Conservation (phyloP, 2,329 filamentous ascomycete species). For the Fusarium incarnatum region DNA sequence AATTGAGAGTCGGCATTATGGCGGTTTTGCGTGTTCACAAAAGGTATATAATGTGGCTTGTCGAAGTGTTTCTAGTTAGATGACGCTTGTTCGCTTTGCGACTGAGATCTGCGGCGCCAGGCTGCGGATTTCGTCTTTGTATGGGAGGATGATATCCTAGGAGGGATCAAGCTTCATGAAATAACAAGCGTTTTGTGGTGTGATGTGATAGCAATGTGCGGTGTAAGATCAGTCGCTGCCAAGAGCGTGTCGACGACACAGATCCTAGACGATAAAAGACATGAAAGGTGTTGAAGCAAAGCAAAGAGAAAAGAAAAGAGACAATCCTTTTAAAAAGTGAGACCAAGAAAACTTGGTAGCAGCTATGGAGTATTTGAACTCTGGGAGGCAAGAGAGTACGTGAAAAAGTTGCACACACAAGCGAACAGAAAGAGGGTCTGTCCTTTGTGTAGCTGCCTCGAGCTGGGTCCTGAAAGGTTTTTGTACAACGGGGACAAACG, state of each 20-base stretch:
- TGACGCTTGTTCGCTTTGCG: neutral
- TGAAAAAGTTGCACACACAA: neutral
- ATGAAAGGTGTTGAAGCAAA: neutral
- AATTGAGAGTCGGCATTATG: constrained; percentile 51
- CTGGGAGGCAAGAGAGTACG: neutral
- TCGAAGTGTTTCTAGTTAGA: neutral
- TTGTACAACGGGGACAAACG: constrained; percentile 22
- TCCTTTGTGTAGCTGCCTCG: neutral
- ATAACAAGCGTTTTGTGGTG: too few species aligned
- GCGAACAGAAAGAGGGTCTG: too few species aligned
- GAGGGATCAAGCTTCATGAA: neutral
- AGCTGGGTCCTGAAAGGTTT: constrained; percentile 24
- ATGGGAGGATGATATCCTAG: too few species aligned
- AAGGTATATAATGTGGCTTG: neutral
- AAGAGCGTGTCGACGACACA: constrained; percentile 1
- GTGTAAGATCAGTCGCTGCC: neutral
- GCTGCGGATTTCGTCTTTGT: neutral
- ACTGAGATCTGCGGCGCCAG: neutral
- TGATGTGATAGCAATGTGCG: neutral
- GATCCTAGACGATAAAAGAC: neutral
- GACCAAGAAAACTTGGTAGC: neutral
- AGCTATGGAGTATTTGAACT: neutral
- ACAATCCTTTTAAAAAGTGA: neutral
- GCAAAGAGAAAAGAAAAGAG: neutral
- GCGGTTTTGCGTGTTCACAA: neutral